Base-by-base conservation (phyloP, 2,329 filamentous ascomycete species). In the Aspergillus ochraceoroseus region DNA sequence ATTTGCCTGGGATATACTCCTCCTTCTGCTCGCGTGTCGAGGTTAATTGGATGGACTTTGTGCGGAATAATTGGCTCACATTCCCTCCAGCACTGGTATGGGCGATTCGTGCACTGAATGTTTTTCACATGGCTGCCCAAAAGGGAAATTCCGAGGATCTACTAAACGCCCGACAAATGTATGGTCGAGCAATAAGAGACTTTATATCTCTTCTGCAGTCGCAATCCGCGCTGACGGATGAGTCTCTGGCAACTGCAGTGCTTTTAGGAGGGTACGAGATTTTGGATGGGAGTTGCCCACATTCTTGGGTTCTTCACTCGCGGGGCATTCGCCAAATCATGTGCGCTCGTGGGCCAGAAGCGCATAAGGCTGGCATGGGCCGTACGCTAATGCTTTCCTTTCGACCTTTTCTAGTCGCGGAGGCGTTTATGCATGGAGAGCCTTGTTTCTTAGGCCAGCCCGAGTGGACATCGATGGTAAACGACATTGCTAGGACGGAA, bases 251-350 rank as follows among this genome's bases (percentile, higher is more conserved):
- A 5, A 35, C 43, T 9, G 38, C 38, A 1, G 35, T 48, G 13
- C 18, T 48, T 6, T 26, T 48, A 5, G 46, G 39, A 2, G 43
- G 39, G 3, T 48, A 46, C 35, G 46, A 48, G 22, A 26, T 46
- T 17, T 13, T 48, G 8, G 46, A 48, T 35, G 40, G 43, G 1
- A 43, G 18, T 13, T 29, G 25, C 26, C 19, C 30, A 11, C 23
- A 37, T 38, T 41, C 41, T 2, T 47, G 45, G 45, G 25, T 47
- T 4, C 5, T 23, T 15, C 45, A 45, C 9, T 15, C 41, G 0
- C 28, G 42, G n/a, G 46, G 46, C 1, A 46, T 48, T 25, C 19
- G 28, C 5, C 28, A 48, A 6, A 13, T 48, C 2, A 41, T 48
- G 23, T 28, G 35, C 12, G 36, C 43, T 12, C 43, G 46, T 1